A percentile compares a stretch with the other conserved stretches of the same genome.
phyloP scores from a whole-genome alignment of 2,329 filamentous ascomycete species.

The Coniochaeta pulveracea region DNA sequence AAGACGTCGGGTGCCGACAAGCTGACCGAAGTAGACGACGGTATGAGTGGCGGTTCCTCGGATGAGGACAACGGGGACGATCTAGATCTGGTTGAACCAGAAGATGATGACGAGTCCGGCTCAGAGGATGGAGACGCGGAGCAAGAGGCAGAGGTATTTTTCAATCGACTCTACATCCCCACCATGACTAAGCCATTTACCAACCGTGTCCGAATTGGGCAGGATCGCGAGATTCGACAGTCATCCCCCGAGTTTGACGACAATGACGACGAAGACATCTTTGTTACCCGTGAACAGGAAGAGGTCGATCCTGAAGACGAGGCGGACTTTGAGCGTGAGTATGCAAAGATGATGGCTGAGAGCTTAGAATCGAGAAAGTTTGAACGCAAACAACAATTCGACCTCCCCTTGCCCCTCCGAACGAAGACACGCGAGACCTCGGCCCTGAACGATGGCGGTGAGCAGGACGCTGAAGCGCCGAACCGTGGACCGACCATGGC shows the following conservation, averaged over 20 bases:
- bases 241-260: constrained; percentile 48
- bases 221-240: constrained; percentile 38
- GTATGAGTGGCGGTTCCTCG: constrained; percentile 56
- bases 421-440: constrained; percentile 50
- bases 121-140: constrained; percentile 52
- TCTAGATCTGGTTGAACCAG: constrained; percentile 47
- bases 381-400: constrained; percentile 87
- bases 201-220: constrained; percentile 12
- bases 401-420: constrained; percentile 93
- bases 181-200: constrained; percentile 4
- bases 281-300: constrained; percentile 85
- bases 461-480: constrained; percentile 15
- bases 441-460: constrained; percentile 22
- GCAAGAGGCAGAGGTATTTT: constrained; percentile 36
- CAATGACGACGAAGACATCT: constrained; percentile 77
- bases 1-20: constrained; percentile 66
- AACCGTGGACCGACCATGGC: constrained; percentile 63
- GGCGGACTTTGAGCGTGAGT: constrained; percentile 94
- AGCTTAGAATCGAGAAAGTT: constrained; percentile 93
- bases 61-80: constrained; percentile 67
- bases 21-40: constrained; percentile 58
- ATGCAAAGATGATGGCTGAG: constrained; percentile 97
- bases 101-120: constrained; percentile 44
- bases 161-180: not conserved
- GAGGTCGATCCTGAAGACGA: constrained; percentile 87